Percentiles rank a stretch among this genome's conserved stretches.
These are phyloP conservation scores for Solanum medicagineum DNA, from an alignment of 257 asterid species.

Conservation along the genomic window DNA sequence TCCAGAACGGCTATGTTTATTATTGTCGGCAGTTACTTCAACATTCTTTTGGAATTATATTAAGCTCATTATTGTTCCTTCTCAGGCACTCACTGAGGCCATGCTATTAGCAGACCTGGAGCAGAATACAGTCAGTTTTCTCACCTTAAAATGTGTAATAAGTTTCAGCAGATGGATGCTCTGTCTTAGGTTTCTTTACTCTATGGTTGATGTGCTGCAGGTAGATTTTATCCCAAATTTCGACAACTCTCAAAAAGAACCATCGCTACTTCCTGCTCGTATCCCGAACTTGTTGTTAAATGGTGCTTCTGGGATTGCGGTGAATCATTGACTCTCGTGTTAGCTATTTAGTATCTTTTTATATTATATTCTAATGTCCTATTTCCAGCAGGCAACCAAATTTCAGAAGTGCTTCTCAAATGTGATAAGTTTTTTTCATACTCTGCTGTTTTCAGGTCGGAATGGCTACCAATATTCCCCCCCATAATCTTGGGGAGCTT, in stretches of 20 bases:
- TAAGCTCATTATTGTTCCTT: background rate
- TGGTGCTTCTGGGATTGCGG: slow-evolving; percentile 99
- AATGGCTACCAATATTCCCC: slow-evolving; percentile 99
- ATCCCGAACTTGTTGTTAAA: slow-evolving; percentile 75
- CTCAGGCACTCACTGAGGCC: slow-evolving; percentile 91
- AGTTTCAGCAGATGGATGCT: background rate
- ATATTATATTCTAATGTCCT: background rate
- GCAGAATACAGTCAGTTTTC: slow-evolving; percentile 64
- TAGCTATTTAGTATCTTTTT: background rate
- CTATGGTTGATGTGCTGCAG: slow-evolving; percentile 29
- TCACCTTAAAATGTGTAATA: background rate
- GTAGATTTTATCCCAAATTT: slow-evolving; percentile 95
- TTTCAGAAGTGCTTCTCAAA: background rate
- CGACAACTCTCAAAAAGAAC: slow-evolving; percentile 93
- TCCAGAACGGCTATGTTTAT: background rate
- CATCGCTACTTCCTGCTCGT: slow-evolving; percentile 97
- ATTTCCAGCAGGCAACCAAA: background rate
- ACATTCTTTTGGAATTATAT: background rate
- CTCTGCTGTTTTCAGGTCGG: slow-evolving; percentile 59
- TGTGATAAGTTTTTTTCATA: background rate
- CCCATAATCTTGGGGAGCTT: slow-evolving; percentile 97
- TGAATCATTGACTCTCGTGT: slow-evolving; percentile 20
- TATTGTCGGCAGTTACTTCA: background rate
- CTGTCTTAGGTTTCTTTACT: slow-evolving; percentile 5
- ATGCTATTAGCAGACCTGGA: slow-evolving; percentile 89